Percentiles rank a stretch among this genome's conserved stretches.
Conservation (phyloP, 345 rosid species). For the Arabis hirsuta region DNA sequence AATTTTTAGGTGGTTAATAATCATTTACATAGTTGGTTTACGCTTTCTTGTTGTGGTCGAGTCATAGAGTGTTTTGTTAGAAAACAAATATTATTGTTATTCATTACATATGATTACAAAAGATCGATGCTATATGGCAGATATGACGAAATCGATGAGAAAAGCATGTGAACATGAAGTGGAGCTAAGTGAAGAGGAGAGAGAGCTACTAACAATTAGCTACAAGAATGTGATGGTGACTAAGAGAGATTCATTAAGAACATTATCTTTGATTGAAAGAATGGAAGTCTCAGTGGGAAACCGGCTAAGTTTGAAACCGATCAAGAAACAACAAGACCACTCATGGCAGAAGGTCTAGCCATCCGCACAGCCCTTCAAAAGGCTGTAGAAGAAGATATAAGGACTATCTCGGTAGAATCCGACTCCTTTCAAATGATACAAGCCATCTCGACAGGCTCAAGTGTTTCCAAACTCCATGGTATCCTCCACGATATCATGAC, state of each 20-base stretch:
- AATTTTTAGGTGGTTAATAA: too few species aligned
- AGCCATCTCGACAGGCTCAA: too few species aligned
- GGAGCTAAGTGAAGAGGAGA: constrained; percentile 27
- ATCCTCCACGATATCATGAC: too few species aligned
- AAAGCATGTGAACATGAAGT: constrained; percentile 23
- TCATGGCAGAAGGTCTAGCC: too few species aligned
- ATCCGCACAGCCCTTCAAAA: too few species aligned
- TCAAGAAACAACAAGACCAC: not conserved
- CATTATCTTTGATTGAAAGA: not conserved
- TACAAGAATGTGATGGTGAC: constrained; percentile 13
- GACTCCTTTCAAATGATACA: too few species aligned
- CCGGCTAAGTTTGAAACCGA: not conserved
- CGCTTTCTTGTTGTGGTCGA: not conserved
- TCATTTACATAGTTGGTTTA: not conserved
- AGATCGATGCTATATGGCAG: constrained; percentile 3
- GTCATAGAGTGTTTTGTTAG: not conserved
- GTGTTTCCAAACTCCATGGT: too few species aligned
- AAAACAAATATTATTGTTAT: not conserved
- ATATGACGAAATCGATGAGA: constrained; percentile 18
- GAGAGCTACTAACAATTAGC: constrained; percentile 12
- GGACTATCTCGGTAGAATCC: too few species aligned
- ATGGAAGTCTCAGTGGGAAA: constrained; percentile 14
- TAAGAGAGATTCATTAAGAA: constrained; percentile 20
- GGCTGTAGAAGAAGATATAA: too few species aligned
- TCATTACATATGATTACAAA: constrained; percentile 1